A percentile compares a stretch with the other conserved stretches of the same genome.
Evolutionary conservation across 768 basidiomycete genomes (phyloP).

Genomic region (Multifurca ochricompacta): DNA sequence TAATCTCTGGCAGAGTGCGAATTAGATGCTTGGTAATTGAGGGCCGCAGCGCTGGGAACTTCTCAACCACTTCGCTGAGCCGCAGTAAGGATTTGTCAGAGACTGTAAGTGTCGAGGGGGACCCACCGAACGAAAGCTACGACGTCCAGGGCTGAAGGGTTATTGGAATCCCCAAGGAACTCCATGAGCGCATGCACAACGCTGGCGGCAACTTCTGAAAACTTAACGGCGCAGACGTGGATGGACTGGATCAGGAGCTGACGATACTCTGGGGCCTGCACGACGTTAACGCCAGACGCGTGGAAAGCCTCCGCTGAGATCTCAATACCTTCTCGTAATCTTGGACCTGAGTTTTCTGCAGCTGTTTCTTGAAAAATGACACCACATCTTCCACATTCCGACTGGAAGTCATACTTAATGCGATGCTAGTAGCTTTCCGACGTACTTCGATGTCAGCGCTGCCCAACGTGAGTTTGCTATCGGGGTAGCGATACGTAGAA

Average conservation of each 20-base stretch:
- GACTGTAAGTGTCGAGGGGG: conserved; percentile 2
- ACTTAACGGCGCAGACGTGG: conserved; percentile 91
- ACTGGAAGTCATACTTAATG: conserved; percentile 87
- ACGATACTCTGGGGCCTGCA: conserved; percentile 85
- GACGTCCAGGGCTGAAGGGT: conserved; percentile 91
- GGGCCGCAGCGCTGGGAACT: conserved; percentile 80
- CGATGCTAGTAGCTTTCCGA: conserved; percentile 82
- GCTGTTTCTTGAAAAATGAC: conserved; percentile 92
- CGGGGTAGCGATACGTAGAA: neutral
- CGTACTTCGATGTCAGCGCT: conserved; percentile 97
- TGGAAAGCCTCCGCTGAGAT: neutral
- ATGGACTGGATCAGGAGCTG: conserved; percentile 96
- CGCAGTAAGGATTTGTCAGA: neutral
- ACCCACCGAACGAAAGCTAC: conserved; percentile 67
- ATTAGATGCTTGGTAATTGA: conserved; percentile 84
- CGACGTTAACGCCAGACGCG: neutral
- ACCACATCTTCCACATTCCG: conserved; percentile 97
- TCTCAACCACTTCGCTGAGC: conserved; percentile 87
- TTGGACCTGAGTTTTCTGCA: conserved; percentile 86
- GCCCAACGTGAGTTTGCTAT: conserved; percentile 6
- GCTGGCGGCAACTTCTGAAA: conserved; percentile 92
- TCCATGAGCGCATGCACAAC: conserved; percentile 93
- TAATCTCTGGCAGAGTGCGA: conserved; percentile 74
- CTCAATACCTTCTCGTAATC: conserved; percentile 79
- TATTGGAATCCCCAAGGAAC: conserved; percentile 90